These are phyloP conservation scores for Nannizziopsis arthrosporioides DNA, from an alignment of 2,329 filamentous ascomycete species.

Conservation along the genomic window DNA sequence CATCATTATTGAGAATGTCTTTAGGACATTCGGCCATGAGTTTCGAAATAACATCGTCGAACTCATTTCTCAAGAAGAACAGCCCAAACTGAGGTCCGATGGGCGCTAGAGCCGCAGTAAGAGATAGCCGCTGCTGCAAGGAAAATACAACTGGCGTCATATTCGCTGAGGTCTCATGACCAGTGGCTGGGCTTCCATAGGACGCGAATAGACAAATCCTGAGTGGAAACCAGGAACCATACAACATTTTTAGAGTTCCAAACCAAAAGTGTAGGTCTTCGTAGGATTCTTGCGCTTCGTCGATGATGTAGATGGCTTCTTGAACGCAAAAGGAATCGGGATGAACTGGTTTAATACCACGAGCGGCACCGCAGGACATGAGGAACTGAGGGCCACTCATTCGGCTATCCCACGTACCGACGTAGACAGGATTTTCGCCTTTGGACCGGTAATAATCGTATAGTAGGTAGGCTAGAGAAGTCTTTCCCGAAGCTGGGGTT, in stretches of 20 bases:
- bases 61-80: conserved; percentile 1
- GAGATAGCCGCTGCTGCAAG: background rate
- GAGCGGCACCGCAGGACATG: background rate
- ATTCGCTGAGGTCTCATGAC: background rate
- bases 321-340: background rate
- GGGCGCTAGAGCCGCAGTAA: background rate
- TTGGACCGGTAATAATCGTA: background rate
- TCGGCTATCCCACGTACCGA: no score
- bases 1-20: background rate
- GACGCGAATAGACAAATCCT: conserved; percentile 4
- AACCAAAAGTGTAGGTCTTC: background rate
- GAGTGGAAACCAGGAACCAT: background rate
- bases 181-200: background rate
- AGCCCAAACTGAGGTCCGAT: background rate
- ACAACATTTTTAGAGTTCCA: background rate
- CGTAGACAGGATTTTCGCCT: background rate
- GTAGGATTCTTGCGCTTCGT: conserved; percentile 2
- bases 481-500: conserved; percentile 6
- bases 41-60: background rate
- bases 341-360: background rate
- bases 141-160: background rate
- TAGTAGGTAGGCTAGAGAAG: background rate
- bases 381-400: no score
- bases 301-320: conserved; percentile 3
- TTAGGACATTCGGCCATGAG: background rate